phyloP scores from a whole-genome alignment of 169 alveolate genomes.

The Babesia microti region DNA sequence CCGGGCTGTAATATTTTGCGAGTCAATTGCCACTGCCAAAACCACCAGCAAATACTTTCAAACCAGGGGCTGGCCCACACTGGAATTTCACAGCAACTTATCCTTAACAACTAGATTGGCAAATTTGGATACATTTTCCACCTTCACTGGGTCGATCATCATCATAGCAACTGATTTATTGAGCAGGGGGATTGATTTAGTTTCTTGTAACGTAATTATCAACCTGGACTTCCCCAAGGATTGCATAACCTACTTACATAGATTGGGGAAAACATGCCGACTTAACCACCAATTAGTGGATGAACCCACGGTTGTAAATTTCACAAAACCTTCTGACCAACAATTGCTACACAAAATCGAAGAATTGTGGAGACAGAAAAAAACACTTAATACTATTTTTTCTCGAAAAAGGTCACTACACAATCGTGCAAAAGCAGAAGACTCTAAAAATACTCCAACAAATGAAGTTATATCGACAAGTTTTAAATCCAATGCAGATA shows the following conservation, averaged over 20 bases:
- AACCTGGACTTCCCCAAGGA: constrained; percentile 53
- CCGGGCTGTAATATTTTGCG: constrained; percentile 16
- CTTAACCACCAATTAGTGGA: no score
- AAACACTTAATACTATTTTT: constrained; percentile 17
- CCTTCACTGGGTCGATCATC: constrained; percentile 30
- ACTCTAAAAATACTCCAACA: background rate
- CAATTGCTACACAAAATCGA: constrained; percentile 7
- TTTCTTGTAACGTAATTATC: constrained; percentile 45
- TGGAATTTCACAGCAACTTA: constrained; percentile 49
- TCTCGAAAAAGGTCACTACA: constrained; percentile 26
- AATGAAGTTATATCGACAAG: background rate
- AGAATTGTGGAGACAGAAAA: background rate
- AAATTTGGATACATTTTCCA: constrained; percentile 35
- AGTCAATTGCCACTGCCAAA: constrained; percentile 7
- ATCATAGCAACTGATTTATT: constrained; percentile 53
- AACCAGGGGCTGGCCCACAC: constrained; percentile 55
- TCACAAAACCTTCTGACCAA: constrained; percentile 5
- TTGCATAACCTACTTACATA: constrained; percentile 48
- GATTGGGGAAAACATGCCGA: constrained; percentile 25
- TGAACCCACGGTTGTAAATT: constrained; percentile 6
- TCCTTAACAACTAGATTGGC: constrained; percentile 52
- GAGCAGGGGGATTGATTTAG: constrained; percentile 49
- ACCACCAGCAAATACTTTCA: constrained; percentile 2
- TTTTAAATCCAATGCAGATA: no score
- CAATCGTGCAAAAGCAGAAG: constrained; percentile 4